Base-by-base conservation (phyloP, 352 stramenopile genomes). In the Phytophthora pisi region DNA sequence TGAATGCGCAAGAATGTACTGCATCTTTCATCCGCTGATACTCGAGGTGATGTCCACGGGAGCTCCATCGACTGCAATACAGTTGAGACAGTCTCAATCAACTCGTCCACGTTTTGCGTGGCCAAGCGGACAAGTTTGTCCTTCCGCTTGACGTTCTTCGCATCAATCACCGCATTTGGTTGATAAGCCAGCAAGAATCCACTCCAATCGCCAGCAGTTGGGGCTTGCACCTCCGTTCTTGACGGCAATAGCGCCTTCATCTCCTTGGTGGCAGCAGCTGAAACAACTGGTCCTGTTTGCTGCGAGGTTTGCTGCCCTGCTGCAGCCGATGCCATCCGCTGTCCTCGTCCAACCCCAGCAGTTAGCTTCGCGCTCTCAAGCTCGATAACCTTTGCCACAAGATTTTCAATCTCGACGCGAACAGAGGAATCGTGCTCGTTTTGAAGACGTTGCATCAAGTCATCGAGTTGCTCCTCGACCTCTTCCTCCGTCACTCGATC, bases 201-300 rank as follows among this genome's bases (percentile, higher is more conserved):
- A 50, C 72, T 72, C 61, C 66, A 84, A 16, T 80, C 74, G 9
- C 34, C 23, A 30, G 18, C n/a, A 23, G 6, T 13, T 30, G 51
- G 60, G 18, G n/a, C 64, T 5, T 74, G 59, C 26, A 79, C 63
- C 28, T 79, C 66, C 0, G 51, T 28, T 51, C 64, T 69, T 8
- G 63, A 63, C 11, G 78, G 79, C 2, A 90, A 56, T 4, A 78
- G 74, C 15, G 78, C 76, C 24, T 78, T 85, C 57, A 86, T 57
- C 52, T 90, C 84, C 51, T 80, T 88, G 1, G 83, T 91, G 0
- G 81, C 83, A 20, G 75, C 66, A 42, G 75, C 70, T n/a, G 84
- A 92, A 23, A 89, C 23, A 66, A 65, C 28, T 43, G 66, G 54
- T 59, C 54, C 31, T 43, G 36, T 36, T 55, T 66, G 53, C 7